Conservation (phyloP, 2,329 filamentous ascomycete genomes). For the Aspergillus pseudoterreus region DNA sequence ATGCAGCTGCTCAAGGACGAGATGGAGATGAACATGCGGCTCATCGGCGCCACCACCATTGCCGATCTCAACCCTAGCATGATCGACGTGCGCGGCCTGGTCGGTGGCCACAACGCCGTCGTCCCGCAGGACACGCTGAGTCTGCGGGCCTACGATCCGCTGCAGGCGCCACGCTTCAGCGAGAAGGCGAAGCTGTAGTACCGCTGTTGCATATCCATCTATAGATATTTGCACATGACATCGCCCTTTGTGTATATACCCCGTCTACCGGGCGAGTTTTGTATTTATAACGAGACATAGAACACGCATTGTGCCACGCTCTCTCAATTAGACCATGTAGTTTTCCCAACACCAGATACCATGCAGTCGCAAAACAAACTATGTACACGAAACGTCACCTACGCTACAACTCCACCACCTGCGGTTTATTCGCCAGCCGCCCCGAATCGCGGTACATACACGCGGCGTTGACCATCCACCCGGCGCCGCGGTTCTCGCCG, state of each 20-base stretch:
- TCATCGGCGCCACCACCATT: slow-evolving; percentile 75
- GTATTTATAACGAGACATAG: neutral
- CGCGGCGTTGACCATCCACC: slow-evolving; percentile 60
- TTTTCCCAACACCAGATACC: no score
- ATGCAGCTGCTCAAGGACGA: slow-evolving; percentile 94
- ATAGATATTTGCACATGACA: neutral
- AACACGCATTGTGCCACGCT: no score
- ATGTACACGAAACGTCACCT: no score
- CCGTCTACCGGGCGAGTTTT: neutral
- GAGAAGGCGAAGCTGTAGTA: slow-evolving; percentile 45
- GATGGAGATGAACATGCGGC: slow-evolving; percentile 98
- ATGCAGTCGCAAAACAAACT: neutral
- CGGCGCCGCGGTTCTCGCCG: slow-evolving; percentile 42
- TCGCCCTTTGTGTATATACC: slow-evolving; percentile 6
- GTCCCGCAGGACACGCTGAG: slow-evolving; percentile 62
- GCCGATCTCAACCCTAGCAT: slow-evolving; percentile 76
- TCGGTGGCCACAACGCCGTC: slow-evolving; percentile 52
- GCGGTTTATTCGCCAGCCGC: slow-evolving; percentile 34
- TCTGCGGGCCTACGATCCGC: slow-evolving; percentile 54
- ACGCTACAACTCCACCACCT: slow-evolving; percentile 28
- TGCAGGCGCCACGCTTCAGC: slow-evolving; percentile 47
- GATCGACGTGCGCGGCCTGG: slow-evolving; percentile 70
- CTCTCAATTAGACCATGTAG: no score
- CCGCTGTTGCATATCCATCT: no score
- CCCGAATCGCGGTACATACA: slow-evolving; percentile 38